A percentile compares a stretch with the other conserved stretches of the same genome.
Conservation (phyloP, 2,329 filamentous ascomycete genomes). For the Paraphaeosphaeria minitans region DNA sequence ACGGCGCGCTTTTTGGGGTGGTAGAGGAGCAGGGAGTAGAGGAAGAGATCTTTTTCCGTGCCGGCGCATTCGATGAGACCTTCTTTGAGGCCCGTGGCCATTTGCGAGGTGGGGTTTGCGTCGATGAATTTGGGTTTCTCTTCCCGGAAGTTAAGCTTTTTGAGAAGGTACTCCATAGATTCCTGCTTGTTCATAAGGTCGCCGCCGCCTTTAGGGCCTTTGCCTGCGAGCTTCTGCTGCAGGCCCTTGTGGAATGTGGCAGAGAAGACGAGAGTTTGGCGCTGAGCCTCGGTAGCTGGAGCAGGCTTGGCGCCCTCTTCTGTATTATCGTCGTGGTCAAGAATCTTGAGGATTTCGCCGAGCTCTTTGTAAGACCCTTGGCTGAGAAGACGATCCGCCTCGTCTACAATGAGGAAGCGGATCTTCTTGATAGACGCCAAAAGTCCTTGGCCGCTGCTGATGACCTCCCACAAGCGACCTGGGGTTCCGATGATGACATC, state of each 20-base stretch:
- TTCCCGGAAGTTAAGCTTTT: slow-evolving; percentile 85
- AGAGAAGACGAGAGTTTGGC: slow-evolving; percentile 95
- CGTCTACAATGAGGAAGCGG: slow-evolving; percentile 86
- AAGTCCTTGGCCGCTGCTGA: slow-evolving; percentile 74
- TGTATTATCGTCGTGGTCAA: slow-evolving; percentile 68
- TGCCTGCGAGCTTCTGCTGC: slow-evolving; percentile 84
- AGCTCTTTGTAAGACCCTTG: slow-evolving; percentile 96
- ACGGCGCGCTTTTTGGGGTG: slow-evolving; percentile 81
- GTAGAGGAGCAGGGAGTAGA: slow-evolving; percentile 85
- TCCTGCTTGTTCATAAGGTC: slow-evolving; percentile 74
- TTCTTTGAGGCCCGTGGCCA: slow-evolving; percentile 85
- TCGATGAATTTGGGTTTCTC: slow-evolving; percentile 89
- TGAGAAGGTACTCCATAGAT: slow-evolving; percentile 90
- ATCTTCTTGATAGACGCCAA: slow-evolving; percentile 74
- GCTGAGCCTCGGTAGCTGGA: slow-evolving; percentile 43
- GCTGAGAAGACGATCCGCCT: slow-evolving; percentile 89
- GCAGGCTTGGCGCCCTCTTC: slow-evolving; percentile 46
- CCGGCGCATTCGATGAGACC: slow-evolving; percentile 89
- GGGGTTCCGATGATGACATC: slow-evolving; percentile 95
- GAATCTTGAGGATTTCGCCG: slow-evolving; percentile 79
- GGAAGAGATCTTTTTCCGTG: slow-evolving; percentile 95
- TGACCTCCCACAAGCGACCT: slow-evolving; percentile 91
- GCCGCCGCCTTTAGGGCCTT: slow-evolving; percentile 63
- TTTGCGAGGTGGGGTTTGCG: slow-evolving; percentile 84
- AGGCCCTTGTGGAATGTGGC: slow-evolving; percentile 92